Evolutionary conservation across 2,329 filamentous ascomycete genomes (phyloP).

Genomic region (Penicillium sp.): DNA sequence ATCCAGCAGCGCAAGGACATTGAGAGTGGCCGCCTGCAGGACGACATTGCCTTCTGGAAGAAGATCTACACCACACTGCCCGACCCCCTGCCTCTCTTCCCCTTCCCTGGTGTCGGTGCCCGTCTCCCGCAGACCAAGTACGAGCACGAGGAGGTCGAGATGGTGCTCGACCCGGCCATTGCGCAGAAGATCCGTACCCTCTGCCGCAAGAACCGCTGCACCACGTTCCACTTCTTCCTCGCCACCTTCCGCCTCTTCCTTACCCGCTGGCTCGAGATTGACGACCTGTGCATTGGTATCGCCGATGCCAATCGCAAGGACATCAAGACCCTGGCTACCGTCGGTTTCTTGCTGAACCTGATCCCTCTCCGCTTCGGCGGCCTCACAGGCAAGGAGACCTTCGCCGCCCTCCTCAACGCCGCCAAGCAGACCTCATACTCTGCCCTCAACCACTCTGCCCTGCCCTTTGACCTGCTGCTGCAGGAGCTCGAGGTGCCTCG

Average conservation of each 20-base stretch:
- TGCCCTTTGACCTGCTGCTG: neutral
- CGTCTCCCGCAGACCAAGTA: neutral
- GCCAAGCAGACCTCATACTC: neutral
- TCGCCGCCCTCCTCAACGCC: neutral
- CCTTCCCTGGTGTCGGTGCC: neutral
- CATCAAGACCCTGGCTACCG: neutral
- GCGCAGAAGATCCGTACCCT: neutral
- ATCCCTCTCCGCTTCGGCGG: neutral
- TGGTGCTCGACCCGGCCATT: neutral
- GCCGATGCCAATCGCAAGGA: neutral
- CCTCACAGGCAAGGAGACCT: neutral
- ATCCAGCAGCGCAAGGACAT: neutral
- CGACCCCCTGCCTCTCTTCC: neutral
- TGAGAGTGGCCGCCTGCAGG: neutral
- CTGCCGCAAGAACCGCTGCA: neutral
- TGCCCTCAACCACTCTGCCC: neutral
- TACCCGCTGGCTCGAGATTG: neutral
- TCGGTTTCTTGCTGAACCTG: neutral
- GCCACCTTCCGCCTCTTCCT: neutral
- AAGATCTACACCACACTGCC: neutral
- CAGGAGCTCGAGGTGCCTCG: neutral
- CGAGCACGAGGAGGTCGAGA: neutral
- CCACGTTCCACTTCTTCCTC: neutral
- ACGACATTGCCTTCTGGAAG: neutral
- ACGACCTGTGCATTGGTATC: neutral